A percentile compares a stretch with the other conserved stretches of the same genome.
Evolutionary conservation across 352 stramenopile genomes (phyloP).

Genomic region (Ochromonadaceae sp.): DNA sequence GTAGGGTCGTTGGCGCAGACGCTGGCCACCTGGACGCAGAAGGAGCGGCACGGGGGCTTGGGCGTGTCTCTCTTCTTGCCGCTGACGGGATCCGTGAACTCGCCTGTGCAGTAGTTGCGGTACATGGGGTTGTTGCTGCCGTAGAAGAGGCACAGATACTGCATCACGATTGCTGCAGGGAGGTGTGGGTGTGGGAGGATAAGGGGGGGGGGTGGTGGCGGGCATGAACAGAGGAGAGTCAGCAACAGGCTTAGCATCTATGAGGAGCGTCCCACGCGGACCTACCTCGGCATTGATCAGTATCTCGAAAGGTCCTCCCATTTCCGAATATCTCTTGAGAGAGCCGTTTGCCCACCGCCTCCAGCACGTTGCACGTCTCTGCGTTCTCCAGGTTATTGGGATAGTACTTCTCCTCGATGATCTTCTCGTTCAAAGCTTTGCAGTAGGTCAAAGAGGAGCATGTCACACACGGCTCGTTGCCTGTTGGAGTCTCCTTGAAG

Average conservation of each 20-base stretch:
- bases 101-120: neutral
- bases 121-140: conserved; percentile 9
- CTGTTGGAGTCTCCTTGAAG: no score
- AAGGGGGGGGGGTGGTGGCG: no score
- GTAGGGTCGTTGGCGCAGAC: conserved; percentile 10
- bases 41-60: neutral
- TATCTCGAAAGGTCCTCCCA: conserved; percentile 11
- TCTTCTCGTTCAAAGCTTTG: neutral
- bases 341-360: neutral
- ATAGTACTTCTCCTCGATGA: conserved; percentile 9
- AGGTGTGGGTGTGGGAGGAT: no score
- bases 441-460: neutral
- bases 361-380: conserved; percentile 1
- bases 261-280: neutral
- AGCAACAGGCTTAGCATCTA: no score
- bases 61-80: neutral
- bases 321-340: neutral
- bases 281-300: neutral
- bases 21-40: conserved; percentile 10
- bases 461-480: neutral
- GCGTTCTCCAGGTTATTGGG: neutral
- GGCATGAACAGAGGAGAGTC: no score
- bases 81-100: neutral
- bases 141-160: conserved; percentile 14
- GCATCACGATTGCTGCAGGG: conserved; percentile 12